These are phyloP conservation scores for Pyrus communis DNA, from an alignment of 306 rosid species.

Conservation along the genomic window DNA sequence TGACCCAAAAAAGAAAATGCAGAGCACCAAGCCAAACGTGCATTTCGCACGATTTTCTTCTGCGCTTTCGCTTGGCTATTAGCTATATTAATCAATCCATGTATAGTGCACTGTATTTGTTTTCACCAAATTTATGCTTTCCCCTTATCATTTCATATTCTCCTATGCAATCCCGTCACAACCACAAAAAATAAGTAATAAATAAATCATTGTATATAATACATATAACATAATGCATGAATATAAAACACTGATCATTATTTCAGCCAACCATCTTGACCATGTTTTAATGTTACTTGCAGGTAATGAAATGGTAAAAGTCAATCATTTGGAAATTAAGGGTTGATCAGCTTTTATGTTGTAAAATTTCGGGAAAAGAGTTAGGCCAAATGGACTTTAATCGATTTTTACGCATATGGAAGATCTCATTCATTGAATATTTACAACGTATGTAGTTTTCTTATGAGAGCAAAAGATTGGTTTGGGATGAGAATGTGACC, in stretches of 20 bases:
- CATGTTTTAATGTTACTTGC: slow-evolving; percentile 3
- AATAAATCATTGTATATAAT: no score
- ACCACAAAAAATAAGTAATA: no score
- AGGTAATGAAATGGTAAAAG: slow-evolving; percentile 8
- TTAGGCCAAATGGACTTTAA: background rate
- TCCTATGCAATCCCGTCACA: no score
- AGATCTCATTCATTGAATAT: background rate
- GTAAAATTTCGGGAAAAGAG: slow-evolving; percentile 3
- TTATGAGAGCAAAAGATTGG: background rate
- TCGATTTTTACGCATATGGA: background rate
- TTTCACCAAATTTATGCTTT: background rate
- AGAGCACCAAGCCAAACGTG: background rate
- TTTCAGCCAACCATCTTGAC: slow-evolving; percentile 25
- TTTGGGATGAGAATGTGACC: background rate
- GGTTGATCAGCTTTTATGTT: slow-evolving; percentile 9
- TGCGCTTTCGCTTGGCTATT: background rate
- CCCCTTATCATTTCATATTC: background rate
- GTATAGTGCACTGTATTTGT: background rate
- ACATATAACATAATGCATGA: no score
- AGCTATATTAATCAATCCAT: background rate
- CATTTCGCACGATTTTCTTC: background rate
- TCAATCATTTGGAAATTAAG: slow-evolving; percentile 12
- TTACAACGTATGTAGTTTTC: background rate
- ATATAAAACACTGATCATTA: background rate
- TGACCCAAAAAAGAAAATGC: background rate